Conservation (phyloP, 2,329 filamentous ascomycete species). For the Keithomyces neogunnii region DNA sequence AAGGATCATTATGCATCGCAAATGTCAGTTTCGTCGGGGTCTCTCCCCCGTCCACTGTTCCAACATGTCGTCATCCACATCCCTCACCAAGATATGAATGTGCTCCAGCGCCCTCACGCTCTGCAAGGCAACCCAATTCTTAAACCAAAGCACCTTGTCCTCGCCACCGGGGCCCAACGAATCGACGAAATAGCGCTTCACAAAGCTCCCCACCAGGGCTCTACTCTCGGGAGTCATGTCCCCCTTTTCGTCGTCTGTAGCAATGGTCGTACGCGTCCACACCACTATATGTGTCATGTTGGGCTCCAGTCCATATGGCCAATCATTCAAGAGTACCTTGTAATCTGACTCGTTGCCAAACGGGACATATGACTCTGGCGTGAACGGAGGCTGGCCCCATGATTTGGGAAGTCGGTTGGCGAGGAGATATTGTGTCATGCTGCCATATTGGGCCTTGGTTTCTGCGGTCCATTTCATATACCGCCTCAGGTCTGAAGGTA, state of each 20-base stretch:
- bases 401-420: conserved; percentile 55
- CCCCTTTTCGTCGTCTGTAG: conserved; percentile 60
- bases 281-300: conserved; percentile 76
- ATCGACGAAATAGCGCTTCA: conserved; percentile 60
- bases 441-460: conserved; percentile 65
- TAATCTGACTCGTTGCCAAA: conserved; percentile 49
- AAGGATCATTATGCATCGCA: neutral
- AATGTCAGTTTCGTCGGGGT: conserved; percentile 22
- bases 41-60: conserved; percentile 44
- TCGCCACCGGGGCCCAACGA: conserved; percentile 40
- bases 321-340: conserved; percentile 78
- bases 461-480: conserved; percentile 72
- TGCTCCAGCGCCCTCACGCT: conserved; percentile 83
- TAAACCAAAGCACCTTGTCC: conserved; percentile 70
- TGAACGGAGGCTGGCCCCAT: conserved; percentile 58
- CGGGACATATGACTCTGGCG: conserved; percentile 38
- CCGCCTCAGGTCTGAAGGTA: conserved; percentile 68
- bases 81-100: conserved; percentile 66
- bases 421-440: conserved; percentile 71
- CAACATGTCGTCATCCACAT: conserved; percentile 42
- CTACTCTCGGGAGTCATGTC: conserved; percentile 64
- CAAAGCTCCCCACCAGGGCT: conserved; percentile 57
- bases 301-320: conserved; percentile 72
- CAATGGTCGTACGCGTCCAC: conserved; percentile 79
- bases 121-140: conserved; percentile 86